Conservation (phyloP, 192 early-diverging fungal genomes). For the Backusella tuberculispora region DNA sequence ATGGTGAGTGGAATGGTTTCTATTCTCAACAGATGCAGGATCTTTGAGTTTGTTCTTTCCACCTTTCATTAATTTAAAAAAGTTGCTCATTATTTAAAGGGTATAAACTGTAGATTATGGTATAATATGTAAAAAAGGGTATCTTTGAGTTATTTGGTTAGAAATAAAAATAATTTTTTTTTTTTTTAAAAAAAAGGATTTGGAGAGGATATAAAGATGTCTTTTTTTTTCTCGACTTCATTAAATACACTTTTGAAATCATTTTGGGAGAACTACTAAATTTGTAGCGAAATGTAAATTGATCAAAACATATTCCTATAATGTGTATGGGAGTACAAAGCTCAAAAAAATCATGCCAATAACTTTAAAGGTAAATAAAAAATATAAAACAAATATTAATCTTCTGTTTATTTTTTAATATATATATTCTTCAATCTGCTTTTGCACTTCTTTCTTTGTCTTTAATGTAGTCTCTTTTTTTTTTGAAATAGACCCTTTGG, state of each 20-base stretch:
- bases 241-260: conserved; percentile 6
- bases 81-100: conserved; percentile 1
- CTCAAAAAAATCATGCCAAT: conserved; percentile 5
- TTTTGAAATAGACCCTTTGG: not conserved
- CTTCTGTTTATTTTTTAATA: conserved; percentile 9
- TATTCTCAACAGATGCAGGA: not conserved
- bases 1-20: not conserved
- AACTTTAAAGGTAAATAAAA: not conserved
- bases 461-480: not conserved
- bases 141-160: not conserved
- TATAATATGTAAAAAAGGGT: conserved; percentile 2
- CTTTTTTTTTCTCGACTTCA: not conserved
- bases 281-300: not conserved
- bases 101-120: not conserved
- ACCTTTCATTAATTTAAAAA: conserved; percentile 16
- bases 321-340: conserved; percentile 3
- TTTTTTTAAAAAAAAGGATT: not conserved
- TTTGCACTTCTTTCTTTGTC: not conserved
- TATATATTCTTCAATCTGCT: not conserved
- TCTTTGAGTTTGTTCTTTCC: conserved; percentile 8
- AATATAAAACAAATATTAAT: not conserved
- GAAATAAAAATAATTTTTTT: not conserved
- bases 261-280: not conserved
- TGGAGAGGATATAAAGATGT: conserved; percentile 1
- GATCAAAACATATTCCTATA: conserved; percentile 14